Percentiles rank a stretch among this genome's conserved stretches.
These are phyloP conservation scores for Agastache rugosa DNA, from an alignment of 257 asterid species.

Conservation along the genomic window DNA sequence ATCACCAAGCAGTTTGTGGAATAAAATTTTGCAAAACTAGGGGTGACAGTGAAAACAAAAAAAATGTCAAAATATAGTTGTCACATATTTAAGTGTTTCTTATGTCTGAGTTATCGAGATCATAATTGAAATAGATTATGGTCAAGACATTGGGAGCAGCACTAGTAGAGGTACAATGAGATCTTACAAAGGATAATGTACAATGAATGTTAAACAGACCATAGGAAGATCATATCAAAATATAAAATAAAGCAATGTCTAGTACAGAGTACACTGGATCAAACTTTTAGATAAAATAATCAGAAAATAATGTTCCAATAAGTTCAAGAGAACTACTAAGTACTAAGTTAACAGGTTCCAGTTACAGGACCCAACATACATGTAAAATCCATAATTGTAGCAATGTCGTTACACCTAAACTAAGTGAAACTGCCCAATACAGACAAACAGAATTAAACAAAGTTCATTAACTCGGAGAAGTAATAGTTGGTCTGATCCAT, in stretches of 20 bases:
- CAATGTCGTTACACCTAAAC: background rate
- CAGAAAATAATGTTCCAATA: background rate
- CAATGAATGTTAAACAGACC: background rate
- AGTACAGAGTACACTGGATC: background rate
- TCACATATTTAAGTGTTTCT: background rate
- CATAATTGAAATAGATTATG: background rate
- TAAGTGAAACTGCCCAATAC: background rate
- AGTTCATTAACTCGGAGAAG: background rate
- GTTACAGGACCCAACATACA: background rate
- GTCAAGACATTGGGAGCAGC: background rate
- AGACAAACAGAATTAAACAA: background rate
- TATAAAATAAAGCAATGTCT: background rate
- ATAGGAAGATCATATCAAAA: background rate
- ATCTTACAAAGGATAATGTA: background rate
- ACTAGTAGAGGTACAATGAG: background rate
- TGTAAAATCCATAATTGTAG: background rate
- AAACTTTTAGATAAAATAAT: background rate
- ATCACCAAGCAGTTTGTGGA: background rate
- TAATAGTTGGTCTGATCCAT: background rate
- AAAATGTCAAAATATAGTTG: background rate
- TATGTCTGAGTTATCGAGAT: background rate
- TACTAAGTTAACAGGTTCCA: background rate
- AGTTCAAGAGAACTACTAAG: background rate
- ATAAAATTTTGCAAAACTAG: constrained; percentile 8
- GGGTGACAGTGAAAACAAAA: background rate